These are phyloP conservation scores for Clavariopsis aquatica DNA, from an alignment of 495 filamentous ascomycete species.

Conservation along the genomic window DNA sequence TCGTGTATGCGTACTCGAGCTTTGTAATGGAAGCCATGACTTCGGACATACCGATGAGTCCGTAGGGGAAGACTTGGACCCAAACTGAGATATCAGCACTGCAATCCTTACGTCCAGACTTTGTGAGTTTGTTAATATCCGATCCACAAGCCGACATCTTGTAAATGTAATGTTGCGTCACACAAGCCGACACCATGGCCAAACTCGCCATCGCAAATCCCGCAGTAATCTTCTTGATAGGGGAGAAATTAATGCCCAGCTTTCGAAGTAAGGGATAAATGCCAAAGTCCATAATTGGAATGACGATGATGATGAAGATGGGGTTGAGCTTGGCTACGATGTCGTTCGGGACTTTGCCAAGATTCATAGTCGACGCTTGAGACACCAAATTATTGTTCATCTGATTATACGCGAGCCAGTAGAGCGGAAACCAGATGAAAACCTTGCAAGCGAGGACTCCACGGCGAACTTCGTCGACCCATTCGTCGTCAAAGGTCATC, in stretches of 20 bases:
- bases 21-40: constrained; percentile 31
- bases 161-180: constrained; percentile 27
- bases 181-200: constrained; percentile 31
- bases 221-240: constrained; percentile 69
- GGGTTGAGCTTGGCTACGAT: constrained; percentile 78
- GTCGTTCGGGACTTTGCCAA: constrained; percentile 75
- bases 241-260: constrained; percentile 64
- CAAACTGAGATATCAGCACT: constrained; percentile 15
- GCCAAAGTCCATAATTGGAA: constrained; percentile 15
- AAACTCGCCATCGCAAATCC: constrained; percentile 50
- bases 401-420: constrained; percentile 64
- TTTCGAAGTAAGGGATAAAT: constrained; percentile 65
- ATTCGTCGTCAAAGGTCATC: constrained; percentile 41
- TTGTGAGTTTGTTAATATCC: not conserved
- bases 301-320: constrained; percentile 58
- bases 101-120: not conserved
- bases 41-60: constrained; percentile 28
- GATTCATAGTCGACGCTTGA: constrained; percentile 69
- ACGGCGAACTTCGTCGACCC: constrained; percentile 42
- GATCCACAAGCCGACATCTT: constrained; percentile 12
- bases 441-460: constrained; percentile 36
- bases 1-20: constrained; percentile 31
- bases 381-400: constrained; percentile 71
- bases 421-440: constrained; percentile 57
- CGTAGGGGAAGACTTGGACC: constrained; percentile 22